These are phyloP conservation scores for Myxozyma vanderwaltii DNA, from an alignment of 805 yeast genomes.

Conservation along the genomic window DNA sequence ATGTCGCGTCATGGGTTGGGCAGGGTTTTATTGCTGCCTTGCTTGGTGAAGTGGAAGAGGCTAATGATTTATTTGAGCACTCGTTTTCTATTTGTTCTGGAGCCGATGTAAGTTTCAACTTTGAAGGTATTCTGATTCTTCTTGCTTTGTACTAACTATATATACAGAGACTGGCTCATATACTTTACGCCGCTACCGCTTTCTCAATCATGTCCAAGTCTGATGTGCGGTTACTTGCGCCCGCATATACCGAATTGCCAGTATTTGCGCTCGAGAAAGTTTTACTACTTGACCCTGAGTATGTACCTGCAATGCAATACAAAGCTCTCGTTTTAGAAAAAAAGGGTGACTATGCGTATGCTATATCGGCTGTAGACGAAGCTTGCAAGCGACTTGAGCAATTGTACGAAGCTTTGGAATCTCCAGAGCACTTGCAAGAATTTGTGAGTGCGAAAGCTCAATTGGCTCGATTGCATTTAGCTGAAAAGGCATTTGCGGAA, in stretches of 20 bases:
- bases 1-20: slow-evolving; percentile 79
- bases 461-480: slow-evolving; percentile 70
- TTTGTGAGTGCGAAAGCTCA: slow-evolving; percentile 68
- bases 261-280: slow-evolving; percentile 49
- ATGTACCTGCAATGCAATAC: slow-evolving; percentile 37
- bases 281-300: slow-evolving; percentile 49
- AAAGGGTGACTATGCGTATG: slow-evolving; percentile 60
- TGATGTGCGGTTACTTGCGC: slow-evolving; percentile 38
- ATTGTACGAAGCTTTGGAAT: slow-evolving; percentile 59
- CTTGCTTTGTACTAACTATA: too few species aligned
- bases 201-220: slow-evolving; percentile 34
- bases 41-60: slow-evolving; percentile 46
- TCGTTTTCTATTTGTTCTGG: slow-evolving; percentile 80
- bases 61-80: slow-evolving; percentile 69
- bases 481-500: slow-evolving; percentile 53
- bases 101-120: slow-evolving; percentile 46
- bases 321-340: slow-evolving; percentile 57
- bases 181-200: slow-evolving; percentile 67
- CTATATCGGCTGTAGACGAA: slow-evolving; percentile 51
- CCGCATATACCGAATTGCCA: slow-evolving; percentile 5
- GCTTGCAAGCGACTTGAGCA: slow-evolving; percentile 56
- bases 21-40: slow-evolving; percentile 59
- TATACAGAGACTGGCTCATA: slow-evolving; percentile 57
- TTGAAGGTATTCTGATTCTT: too few species aligned
- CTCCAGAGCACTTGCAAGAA: slow-evolving; percentile 49